A percentile compares a stretch with the other conserved stretches of the same genome.
Conservation (phyloP, 2,329 filamentous ascomycete species). For the Didymella arachidicola region DNA sequence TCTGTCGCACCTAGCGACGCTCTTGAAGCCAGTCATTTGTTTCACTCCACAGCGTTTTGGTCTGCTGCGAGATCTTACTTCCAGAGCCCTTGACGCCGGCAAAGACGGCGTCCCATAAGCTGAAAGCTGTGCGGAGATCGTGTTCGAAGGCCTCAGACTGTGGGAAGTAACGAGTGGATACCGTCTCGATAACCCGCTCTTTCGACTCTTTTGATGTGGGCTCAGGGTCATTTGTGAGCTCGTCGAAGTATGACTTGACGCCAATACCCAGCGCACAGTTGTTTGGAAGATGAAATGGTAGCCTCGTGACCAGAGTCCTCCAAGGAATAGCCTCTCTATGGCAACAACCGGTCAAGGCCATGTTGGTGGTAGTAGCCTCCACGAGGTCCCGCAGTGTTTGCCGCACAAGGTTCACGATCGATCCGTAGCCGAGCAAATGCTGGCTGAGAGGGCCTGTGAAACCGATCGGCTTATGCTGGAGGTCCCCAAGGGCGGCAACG, state of each 20-base stretch:
- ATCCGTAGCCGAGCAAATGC: conserved; percentile 85
- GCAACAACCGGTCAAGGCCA: conserved; percentile 83
- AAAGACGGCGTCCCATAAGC: conserved; percentile 71
- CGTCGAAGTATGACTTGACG: conserved; percentile 80
- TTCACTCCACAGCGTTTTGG: conserved; percentile 64
- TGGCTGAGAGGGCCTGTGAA: conserved; percentile 95
- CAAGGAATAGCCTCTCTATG: conserved; percentile 65
- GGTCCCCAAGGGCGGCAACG: conserved; percentile 80
- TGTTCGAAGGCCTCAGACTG: conserved; percentile 65
- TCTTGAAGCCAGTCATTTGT: conserved; percentile 65
- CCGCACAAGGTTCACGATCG: conserved; percentile 80
- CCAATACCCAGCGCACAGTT: conserved; percentile 81
- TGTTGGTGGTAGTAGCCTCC: conserved; percentile 80
- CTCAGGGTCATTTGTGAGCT: conserved; percentile 64
- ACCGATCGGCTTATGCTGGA: conserved; percentile 83
- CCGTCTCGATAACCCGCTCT: conserved; percentile 59
- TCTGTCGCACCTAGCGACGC: conserved; percentile 33
- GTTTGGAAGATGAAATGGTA: conserved; percentile 74
- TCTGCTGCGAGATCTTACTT: conserved; percentile 52
- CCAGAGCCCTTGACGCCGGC: conserved; percentile 64
- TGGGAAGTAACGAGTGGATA: conserved; percentile 66
- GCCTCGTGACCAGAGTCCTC: conserved; percentile 74
- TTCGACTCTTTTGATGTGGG: conserved; percentile 60
- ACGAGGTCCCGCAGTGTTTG: conserved; percentile 81
- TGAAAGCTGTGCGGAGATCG: conserved; percentile 67